Evolutionary conservation across 2,329 filamentous ascomycete genomes (phyloP), one percentile per base, ranked within the genome.

Genomic region (Aspergillus candidus): DNA sequence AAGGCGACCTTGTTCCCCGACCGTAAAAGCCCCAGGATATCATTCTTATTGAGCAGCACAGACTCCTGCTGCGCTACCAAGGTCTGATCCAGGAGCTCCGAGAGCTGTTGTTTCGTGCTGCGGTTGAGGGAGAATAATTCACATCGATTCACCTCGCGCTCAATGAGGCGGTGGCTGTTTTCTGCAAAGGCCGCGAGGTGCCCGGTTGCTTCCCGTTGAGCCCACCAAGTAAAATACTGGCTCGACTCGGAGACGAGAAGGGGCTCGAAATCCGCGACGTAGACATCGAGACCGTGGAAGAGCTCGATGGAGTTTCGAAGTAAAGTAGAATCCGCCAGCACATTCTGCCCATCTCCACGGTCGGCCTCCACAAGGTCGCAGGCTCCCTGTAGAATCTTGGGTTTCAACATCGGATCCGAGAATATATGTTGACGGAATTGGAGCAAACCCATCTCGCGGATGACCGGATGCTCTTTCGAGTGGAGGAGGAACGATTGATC

Each of bases 401-500:
- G 52, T 50, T 76, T 76, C 32, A 84, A 65, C 14, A 63, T 67
- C 1, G 64, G 43, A 48, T 82, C 71, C 30, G 73, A 69, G 53
- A 82, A 80, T 30, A 85, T 70, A 37, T 72, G 65, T 7, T 70
- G 77, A 41, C 86, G 79, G 62, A 97, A 98, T 47, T 88, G 77
- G 11, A 75, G 69, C 43, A 93, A 81, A 4, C 84, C 80, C 72
- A 94, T 82, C 59, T 94, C 88, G 58, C 90, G 85, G 44, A 98
- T 80, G 30, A 85, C 85, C 8, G 77, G 75, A 31, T 77, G 69
- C 15, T 84, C 80, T 53, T 83, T 82, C 36, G 83, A 82, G 45
- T 84, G 83, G 2, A 95, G 73, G 6, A 98, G 75, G 60, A 89
- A 96, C 2, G 89, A 87, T 50, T 93, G 83, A 63, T 98, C 91